Evolutionary conservation across 2,329 filamentous ascomycete genomes (phyloP).

Genomic region (Aspergillus ustus): DNA sequence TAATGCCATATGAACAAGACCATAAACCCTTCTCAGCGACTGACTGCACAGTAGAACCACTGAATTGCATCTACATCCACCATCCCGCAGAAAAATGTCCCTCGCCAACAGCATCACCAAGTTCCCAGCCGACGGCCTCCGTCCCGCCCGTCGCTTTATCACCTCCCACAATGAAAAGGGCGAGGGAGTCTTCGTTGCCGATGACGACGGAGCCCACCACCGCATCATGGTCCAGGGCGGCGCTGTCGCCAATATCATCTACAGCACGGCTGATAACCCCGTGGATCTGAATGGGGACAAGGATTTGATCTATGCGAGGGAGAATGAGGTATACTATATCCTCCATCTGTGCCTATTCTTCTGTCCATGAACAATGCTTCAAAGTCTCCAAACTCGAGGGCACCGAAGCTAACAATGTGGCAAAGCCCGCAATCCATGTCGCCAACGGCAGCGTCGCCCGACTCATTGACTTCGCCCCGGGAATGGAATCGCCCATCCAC

Average conservation of each 20-base stretch:
- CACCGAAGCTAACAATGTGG: neutral
- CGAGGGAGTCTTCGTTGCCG: neutral
- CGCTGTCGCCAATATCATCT: neutral
- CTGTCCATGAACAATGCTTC: no score
- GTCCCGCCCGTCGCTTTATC: neutral
- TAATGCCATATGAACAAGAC: no score
- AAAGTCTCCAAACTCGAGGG: no score
- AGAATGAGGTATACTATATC: neutral
- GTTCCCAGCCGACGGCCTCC: neutral
- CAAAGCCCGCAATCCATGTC: neutral
- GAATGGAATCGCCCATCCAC: constrained; percentile 4
- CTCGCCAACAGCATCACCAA: neutral
- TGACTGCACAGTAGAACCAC: no score
- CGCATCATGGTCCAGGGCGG: neutral
- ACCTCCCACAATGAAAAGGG: neutral
- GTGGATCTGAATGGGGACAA: neutral
- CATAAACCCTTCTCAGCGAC: no score
- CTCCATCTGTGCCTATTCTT: neutral
- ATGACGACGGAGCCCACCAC: neutral
- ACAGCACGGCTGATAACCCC: neutral
- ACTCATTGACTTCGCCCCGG: neutral
- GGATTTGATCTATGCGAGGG: neutral
- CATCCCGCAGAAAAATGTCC: neutral
- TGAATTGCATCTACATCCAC: no score
- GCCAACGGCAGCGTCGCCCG: constrained; percentile 1